A percentile compares a stretch with the other conserved stretches of the same genome.
Conservation (phyloP, 2,329 filamentous ascomycete species). For the Zopfia rhizophila region DNA sequence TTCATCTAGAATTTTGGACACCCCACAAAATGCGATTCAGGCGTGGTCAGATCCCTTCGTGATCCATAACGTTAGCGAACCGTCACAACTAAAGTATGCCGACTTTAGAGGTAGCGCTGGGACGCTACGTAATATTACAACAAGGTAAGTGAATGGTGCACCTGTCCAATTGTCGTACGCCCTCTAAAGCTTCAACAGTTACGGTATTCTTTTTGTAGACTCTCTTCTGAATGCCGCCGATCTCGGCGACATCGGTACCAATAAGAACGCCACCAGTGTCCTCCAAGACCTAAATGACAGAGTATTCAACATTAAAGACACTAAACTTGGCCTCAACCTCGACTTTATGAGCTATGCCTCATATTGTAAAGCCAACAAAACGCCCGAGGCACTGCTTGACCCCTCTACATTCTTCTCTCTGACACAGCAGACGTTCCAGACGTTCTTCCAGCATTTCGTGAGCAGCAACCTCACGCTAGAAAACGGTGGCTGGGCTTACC, state of each 20-base stretch:
- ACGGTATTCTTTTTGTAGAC: conserved; percentile 23
- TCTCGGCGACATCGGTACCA: background rate
- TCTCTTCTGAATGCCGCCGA: conserved; percentile 19
- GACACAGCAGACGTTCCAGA: conserved; percentile 2
- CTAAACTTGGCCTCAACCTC: conserved; percentile 31
- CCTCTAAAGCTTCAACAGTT: conserved; percentile 10
- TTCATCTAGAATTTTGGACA: conserved; percentile 12
- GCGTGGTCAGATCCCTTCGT: conserved; percentile 23
- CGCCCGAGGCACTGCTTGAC: no score
- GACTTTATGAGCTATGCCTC: conserved; percentile 39
- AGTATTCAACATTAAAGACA: conserved; percentile 35
- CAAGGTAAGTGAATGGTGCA: conserved; percentile 12
- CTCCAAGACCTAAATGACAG: no score
- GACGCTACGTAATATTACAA: conserved; percentile 18
- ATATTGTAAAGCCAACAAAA: no score
- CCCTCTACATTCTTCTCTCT: conserved; percentile 15
- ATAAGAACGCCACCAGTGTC: no score
- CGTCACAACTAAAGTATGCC: background rate
- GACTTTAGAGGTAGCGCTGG: background rate
- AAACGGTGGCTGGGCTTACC: conserved; percentile 35
- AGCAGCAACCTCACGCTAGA: conserved; percentile 25
- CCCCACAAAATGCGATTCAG: conserved; percentile 4
- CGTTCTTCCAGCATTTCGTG: conserved; percentile 37
- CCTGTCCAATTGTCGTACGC: background rate
- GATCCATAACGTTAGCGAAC: conserved; percentile 12